Base-by-base conservation (phyloP, 2,329 filamentous ascomycete genomes). In the Pseudocercospora crystallina region DNA sequence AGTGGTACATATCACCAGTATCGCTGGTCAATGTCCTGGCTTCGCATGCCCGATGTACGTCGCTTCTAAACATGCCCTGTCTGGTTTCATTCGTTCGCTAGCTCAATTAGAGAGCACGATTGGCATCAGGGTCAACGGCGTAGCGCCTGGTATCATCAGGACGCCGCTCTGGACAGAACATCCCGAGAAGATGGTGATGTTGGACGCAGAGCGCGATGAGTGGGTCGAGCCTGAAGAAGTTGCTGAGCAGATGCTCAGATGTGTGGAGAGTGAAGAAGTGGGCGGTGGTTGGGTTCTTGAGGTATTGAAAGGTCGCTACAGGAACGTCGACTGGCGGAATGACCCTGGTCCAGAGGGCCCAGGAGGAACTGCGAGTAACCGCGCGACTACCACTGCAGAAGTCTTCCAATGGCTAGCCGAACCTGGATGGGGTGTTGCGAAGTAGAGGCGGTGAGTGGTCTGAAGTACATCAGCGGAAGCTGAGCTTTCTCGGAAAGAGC, bases 191-290 rank as follows among this genome's bases (percentile, higher is more conserved):
- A 44, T 83, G 59, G 70, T 69, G 51, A 75, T 79, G 56, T 52
- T 84, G 0, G 72, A 77, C 33, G 68, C 73, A 29, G 65, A 60
- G 8, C 64, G 66, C 11, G 81, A 83, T 60, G 71, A 66, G 51
- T 84, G 81, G 81, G 80, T 82, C 11, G 79, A 76, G n/a, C 73
- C 81, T 0, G 80, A 84, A 58, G 79, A 84, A 58, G 81, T 84
- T 0, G 81, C 80, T 0, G 71, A 76, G 36, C 78, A 77, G 2
- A 84, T 85, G 81, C 54, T 83, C 49, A 71, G 74, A 34, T 75
- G 80, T 49, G 67, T 82, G 33, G 76, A 80, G 54, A 76, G 80
- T 39, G 67, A 74, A 4, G 69, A 72, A 29, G 66, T 81, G 36
- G 64, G 63, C 2, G 79, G 76, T 2, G 79, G 80, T 0, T 77